These are phyloP conservation scores for Teratosphaeria nubilosa DNA, from an alignment of 2,329 filamentous ascomycete genomes.

Conservation along the genomic window DNA sequence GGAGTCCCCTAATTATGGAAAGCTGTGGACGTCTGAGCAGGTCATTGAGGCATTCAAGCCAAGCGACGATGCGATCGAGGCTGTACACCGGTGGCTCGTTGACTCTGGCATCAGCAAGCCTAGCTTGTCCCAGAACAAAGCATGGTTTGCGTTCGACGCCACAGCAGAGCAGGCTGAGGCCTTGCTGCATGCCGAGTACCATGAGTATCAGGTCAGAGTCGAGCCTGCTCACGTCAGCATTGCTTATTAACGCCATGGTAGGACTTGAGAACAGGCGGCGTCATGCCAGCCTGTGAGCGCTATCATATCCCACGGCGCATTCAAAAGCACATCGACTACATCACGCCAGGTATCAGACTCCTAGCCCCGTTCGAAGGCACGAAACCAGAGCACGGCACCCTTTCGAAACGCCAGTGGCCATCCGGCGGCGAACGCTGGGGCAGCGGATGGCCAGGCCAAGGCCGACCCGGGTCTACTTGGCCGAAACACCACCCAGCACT, in stretches of 20 bases:
- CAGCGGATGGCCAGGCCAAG: not conserved
- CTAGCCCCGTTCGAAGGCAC: constrained; percentile 4
- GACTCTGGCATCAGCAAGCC: constrained; percentile 24
- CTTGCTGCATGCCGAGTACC: constrained; percentile 41
- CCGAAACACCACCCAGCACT: not conserved
- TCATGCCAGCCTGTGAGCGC: constrained; percentile 22
- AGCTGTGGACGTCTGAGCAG: constrained; percentile 15
- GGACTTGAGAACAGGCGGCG: constrained; percentile 9
- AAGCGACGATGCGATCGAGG: constrained; percentile 13
- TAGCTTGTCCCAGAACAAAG: constrained; percentile 22
- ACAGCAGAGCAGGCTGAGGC: constrained; percentile 28
- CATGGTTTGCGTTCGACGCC: constrained; percentile 37
- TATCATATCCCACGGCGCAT: constrained; percentile 43
- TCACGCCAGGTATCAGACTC: constrained; percentile 46
- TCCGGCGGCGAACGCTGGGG: not conserved
- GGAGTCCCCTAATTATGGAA: constrained; percentile 8
- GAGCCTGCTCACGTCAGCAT: not conserved
- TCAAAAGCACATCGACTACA: constrained; percentile 44
- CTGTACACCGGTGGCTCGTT: constrained; percentile 4
- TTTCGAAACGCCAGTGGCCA: constrained; percentile 3
- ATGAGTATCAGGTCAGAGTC: constrained; percentile 47
- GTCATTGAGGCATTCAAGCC: constrained; percentile 20
- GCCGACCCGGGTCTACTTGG: not conserved
- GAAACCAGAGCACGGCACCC: constrained; percentile 4
- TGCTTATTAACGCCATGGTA: constrained; percentile 1